Conservation (phyloP, 2,329 filamentous ascomycete species). For the Pestalotiopsis sp. region DNA sequence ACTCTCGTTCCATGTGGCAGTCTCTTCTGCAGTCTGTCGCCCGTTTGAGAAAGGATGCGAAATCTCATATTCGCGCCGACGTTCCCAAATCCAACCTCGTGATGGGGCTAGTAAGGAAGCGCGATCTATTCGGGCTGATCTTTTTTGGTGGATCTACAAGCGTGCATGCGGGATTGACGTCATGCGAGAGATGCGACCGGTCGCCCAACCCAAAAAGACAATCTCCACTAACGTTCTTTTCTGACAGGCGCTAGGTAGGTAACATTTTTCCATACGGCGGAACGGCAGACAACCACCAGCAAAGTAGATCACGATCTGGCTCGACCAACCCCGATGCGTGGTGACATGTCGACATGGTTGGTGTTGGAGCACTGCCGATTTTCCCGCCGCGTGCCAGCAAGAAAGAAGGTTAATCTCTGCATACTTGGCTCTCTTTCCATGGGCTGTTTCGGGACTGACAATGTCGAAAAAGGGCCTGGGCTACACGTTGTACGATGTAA, state of each 20-base stretch:
- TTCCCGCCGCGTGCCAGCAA: neutral
- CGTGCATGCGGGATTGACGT: slow-evolving; percentile 9
- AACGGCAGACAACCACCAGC: no score
- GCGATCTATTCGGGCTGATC: neutral
- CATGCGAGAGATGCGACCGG: neutral
- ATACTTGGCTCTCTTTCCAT: neutral
- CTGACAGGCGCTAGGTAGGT: neutral
- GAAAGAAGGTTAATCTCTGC: neutral
- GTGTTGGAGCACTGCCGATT: neutral
- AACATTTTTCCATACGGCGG: no score
- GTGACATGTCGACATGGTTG: slow-evolving; percentile 7
- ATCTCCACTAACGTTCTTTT: neutral
- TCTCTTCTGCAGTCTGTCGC: neutral
- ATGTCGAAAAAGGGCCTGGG: neutral
- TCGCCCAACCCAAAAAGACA: neutral
- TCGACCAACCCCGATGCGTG: neutral
- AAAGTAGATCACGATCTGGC: slow-evolving; percentile 1
- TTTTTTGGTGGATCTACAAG: neutral
- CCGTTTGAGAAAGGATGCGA: neutral
- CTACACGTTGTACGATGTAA: neutral
- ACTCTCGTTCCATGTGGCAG: neutral
- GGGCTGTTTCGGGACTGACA: neutral
- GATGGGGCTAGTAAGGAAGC: neutral
- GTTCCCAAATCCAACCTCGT: neutral
- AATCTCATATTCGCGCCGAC: no score